Evolutionary conservation across 495 filamentous ascomycete species (phyloP), one percentile per base, ranked within the genome.

Genomic region (Aspergillus bertholletiae): DNA sequence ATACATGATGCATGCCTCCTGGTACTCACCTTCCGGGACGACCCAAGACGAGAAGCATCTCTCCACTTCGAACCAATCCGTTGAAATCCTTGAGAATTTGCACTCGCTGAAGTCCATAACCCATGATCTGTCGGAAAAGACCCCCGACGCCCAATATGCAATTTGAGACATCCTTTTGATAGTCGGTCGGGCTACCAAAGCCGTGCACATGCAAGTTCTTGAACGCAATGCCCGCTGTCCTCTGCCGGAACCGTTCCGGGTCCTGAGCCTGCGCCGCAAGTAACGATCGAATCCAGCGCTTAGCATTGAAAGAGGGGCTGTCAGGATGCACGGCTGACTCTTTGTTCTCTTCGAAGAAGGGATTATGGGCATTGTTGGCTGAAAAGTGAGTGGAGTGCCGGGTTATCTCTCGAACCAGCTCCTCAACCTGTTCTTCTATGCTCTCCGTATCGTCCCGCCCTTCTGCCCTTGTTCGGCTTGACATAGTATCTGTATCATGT

Each of bases 31-130:
- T 74, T 55, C 86, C 90, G 13, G 89, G 90, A 20, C 85, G 82
- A n/a, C 88, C 90, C 20, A 93, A 76, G 0, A 93, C 89, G 17
- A 93, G 75, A 35, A 94, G 73, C 85, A 90, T 90, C 72, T 94
- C 89, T 12, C 90, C 89, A 22, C 80, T 83, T 57, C 80, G 80
- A 2, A 93, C 75, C 7, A 92, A 62, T 2, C 89, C 90, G 49
- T 88, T 85, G 60, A 92, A 89, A 28, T 83, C 71, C 24, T 81
- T 81, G 26, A 94, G 73, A 52, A 93, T 92, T 32, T 89, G 69
- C 65, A 87, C 85, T 63, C 81, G 78, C 35, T 82, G 70, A 64
- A 80, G 75, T 5, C 76, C 74, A 24, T 71, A 66, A 18, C 78
- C 79, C 43, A 70, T 63, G 5, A 79, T 18, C 28, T 59, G 55